Evolutionary conservation across 805 yeast genomes (phyloP).

Genomic region (Candida maris): DNA sequence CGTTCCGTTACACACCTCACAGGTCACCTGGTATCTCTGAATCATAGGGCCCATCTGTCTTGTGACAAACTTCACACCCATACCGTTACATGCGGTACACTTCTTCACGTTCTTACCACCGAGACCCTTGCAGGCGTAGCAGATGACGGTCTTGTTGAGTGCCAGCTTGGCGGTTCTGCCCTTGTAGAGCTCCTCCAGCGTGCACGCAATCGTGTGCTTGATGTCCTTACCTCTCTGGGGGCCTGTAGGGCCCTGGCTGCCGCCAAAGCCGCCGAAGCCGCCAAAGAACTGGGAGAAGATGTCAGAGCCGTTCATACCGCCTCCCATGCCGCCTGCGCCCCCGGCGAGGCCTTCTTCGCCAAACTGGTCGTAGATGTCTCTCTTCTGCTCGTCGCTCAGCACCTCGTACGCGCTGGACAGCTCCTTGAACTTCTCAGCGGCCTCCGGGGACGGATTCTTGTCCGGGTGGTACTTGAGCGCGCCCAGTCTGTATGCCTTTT

Average conservation of each 20-base stretch:
- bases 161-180: conserved; percentile 95
- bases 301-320: conserved; percentile 49
- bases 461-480: conserved; percentile 84
- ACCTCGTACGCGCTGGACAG: conserved; percentile 84
- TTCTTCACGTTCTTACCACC: conserved; percentile 94
- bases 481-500: conserved; percentile 77
- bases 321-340: conserved; percentile 64
- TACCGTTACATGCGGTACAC: conserved; percentile 86
- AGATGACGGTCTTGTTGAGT: conserved; percentile 83
- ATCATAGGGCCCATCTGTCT: conserved; percentile 99
- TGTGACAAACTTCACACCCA: conserved; percentile 86
- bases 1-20: conserved; percentile 88
- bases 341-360: conserved; percentile 92
- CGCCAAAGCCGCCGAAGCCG: conserved; percentile 62
- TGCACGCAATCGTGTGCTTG: conserved; percentile 78
- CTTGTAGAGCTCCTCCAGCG: conserved; percentile 89
- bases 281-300: conserved; percentile 58
- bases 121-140: conserved; percentile 86
- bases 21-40: conserved; percentile 93
- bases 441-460: conserved; percentile 81
- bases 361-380: conserved; percentile 81
- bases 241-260: conserved; percentile 68
- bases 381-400: conserved; percentile 82
- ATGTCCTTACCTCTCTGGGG: conserved; percentile 90
- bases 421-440: conserved; percentile 93